These are phyloP conservation scores for Picea sitchensis DNA, from an alignment of 75 land plant genomes.

Conservation along the genomic window DNA sequence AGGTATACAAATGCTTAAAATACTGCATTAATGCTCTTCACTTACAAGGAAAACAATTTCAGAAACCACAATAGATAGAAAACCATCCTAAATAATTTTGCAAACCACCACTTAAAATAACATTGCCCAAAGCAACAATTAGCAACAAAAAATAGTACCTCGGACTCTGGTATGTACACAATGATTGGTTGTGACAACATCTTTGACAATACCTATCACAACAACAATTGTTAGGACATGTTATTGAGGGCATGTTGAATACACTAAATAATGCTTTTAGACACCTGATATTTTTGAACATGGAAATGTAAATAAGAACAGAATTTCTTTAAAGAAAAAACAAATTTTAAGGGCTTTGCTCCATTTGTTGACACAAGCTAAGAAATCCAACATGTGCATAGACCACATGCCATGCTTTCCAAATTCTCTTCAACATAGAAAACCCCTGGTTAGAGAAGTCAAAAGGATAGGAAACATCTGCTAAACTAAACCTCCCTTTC, in stretches of 20 bases:
- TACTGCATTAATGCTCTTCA: not conserved
- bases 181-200: conserved; percentile 77
- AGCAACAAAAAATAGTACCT: conserved; percentile 35
- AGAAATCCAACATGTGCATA: too few species aligned
- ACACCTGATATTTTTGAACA: too few species aligned
- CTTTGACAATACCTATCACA: conserved; percentile 77
- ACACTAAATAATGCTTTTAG: not conserved
- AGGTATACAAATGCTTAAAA: not conserved
- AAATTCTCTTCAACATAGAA: too few species aligned
- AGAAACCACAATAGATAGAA: not conserved
- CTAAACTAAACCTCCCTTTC: too few species aligned
- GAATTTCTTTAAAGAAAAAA: too few species aligned
- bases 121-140: not conserved
- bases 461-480: too few species aligned
- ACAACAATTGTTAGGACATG: not conserved
- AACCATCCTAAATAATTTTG: not conserved
- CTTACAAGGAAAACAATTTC: not conserved
- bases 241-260: not conserved
- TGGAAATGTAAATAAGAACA: too few species aligned
- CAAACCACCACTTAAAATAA: not conserved
- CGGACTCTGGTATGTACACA: conserved; percentile 89
- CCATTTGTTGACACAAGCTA: too few species aligned
- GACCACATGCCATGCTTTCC: too few species aligned
- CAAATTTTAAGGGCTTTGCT: too few species aligned
- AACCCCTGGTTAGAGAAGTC: too few species aligned